Evolutionary conservation across 208 protist genomes (phyloP), one percentile per base, ranked within the genome.

Genomic region (Trypanosoma lewisi): DNA sequence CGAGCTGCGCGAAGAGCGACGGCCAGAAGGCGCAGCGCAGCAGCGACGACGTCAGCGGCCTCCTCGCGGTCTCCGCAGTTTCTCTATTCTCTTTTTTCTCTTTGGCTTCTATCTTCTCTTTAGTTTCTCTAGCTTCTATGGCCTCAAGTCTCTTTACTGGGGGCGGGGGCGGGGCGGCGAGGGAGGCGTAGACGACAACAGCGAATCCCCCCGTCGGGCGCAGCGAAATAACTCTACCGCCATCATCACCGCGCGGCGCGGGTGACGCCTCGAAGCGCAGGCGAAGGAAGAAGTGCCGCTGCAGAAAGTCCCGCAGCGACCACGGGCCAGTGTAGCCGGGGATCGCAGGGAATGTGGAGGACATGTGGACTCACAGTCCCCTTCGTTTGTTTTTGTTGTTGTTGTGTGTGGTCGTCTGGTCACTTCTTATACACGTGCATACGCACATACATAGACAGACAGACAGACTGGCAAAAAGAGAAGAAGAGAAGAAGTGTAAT

Each of bases 271-370:
- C 41, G 45, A 77, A 85, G 3, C 57, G 56, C 30, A 91, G 63
- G 4, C 71, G 65, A 14, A 83, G 23, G 25, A 14, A 37, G 36
- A 91, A 82, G 53, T 73, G 78, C 5, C 69, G 52, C 4, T 65
- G 60, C 17, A 91, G 61, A 60, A 87, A 87, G 8, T 73, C 60
- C 44, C 73, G 78, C 4, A 91, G 64, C 19, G 76, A 79, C 17
- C 76, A 63, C 2, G 84, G 84, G 5, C 81, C 84, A 31, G 48
- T 54, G 47, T 76, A 86, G 31, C 78, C 81, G 3, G 73, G 67
- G 39, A 90, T 51, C 9, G 48, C 30, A 25, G 83, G 83, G 36
- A 87, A 83, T 12, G 65, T 65, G 12, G 52, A 41, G 3, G 73
- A 76, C 82, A 89, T 83, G 61, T 58, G n/a, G 16, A 3, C 23